Evolutionary conservation across 2,329 filamentous ascomycete genomes (phyloP), one percentile per base, ranked within the genome.

Genomic region (Pyrenophora teres): DNA sequence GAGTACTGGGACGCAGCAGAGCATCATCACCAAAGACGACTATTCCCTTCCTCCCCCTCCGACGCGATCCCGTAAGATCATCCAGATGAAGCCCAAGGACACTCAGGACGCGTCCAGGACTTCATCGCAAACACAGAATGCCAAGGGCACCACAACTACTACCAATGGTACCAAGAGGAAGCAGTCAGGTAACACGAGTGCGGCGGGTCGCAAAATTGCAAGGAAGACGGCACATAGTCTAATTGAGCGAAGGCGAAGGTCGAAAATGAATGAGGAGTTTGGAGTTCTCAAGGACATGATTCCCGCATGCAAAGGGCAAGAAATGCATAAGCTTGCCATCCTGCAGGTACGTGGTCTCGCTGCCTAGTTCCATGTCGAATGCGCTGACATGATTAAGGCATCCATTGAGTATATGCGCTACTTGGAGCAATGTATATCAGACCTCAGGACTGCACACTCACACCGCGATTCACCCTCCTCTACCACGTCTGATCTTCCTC

Each of bases 221-320:
- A 84, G 94, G 60, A 97, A 97, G 77, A 97, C 93, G 1, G 94
- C 94, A 9, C 94, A 99, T 70, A 97, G 92, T 67, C 77, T 97
- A 60, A 99, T 97, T 63, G 94, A 99, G 77, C 82, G 94, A 39
- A 80, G 93, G 51, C 80, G 94, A 64, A 82, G 94, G 56, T 96
- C 90, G 10, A 99, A 97, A 79, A 99, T 97, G 93, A 97, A 99
- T 64, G 93, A 97, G 72, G 94, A 97, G 76, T 97, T 97, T 77
- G 89, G 86, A 2, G 88, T 95, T 13, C 77, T 97, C 60, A 97
- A 97, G 76, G 84, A 88, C 65, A 92, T 99, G 89, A 95, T 97
- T 50, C 94, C 94, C 0, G 93, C 94, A 2, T 97, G 94, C 73
- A 86, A 84, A n/a, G 92, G 92, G 6, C 84, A 87, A 61, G 93